Evolutionary conservation across 371 early-diverging fungal species (phyloP).

Genomic region (Mortierella sp.): DNA sequence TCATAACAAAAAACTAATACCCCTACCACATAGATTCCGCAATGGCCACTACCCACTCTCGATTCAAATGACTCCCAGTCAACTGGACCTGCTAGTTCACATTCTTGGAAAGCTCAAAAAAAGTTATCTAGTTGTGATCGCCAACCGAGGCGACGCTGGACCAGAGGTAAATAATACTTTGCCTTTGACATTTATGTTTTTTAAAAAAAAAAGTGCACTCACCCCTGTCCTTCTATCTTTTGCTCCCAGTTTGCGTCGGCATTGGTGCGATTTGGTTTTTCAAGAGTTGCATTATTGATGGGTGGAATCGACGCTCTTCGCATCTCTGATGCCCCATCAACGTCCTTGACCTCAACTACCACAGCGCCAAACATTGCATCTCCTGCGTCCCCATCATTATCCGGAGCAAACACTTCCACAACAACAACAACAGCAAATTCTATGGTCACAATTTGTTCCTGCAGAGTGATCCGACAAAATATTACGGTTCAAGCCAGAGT

Average conservation of each 20-base stretch:
- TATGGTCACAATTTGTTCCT: constrained; percentile 36
- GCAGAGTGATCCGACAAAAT: constrained; percentile 38
- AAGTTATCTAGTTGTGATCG: constrained; percentile 71
- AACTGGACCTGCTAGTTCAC: constrained; percentile 62
- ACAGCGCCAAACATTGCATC: neutral
- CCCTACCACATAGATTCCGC: constrained; percentile 58
- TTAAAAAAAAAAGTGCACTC: neutral
- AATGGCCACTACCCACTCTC: constrained; percentile 71
- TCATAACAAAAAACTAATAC: neutral
- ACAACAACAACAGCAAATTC: neutral
- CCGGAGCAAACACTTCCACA: constrained; percentile 2
- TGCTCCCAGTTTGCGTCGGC: constrained; percentile 64
- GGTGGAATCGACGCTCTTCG: constrained; percentile 72
- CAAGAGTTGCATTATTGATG: constrained; percentile 66
- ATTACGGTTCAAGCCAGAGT: constrained; percentile 34
- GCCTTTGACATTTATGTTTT: neutral
- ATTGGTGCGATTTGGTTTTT: constrained; percentile 62
- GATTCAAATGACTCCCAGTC: constrained; percentile 64
- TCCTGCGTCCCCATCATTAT: constrained; percentile 8
- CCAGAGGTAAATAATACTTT: constrained; percentile 62
- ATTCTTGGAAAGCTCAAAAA: constrained; percentile 67
- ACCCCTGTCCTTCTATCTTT: neutral
- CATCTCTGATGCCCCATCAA: constrained; percentile 12
- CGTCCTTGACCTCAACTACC: neutral
- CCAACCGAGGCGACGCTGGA: constrained; percentile 61